Base-by-base conservation (phyloP, 2,329 filamentous ascomycete species). In the Fusarium tjaetaba region DNA sequence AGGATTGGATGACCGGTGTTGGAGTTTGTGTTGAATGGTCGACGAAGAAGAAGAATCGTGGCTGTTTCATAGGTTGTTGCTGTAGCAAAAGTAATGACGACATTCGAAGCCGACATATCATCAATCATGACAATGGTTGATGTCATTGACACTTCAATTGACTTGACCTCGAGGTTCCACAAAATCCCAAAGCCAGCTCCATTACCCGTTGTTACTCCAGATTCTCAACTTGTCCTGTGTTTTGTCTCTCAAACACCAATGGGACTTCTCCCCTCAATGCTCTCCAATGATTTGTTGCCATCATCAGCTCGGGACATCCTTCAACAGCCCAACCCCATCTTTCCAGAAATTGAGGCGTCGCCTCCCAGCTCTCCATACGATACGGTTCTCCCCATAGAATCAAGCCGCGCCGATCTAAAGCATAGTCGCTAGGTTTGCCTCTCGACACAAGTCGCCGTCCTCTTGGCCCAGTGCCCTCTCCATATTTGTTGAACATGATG, bases 91-190 rank as follows among this genome's bases (percentile, higher is more conserved):
- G 32, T 58, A 49, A 71, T 71, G 69, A 71, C 69, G 69, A 71
- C 69, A 71, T 71, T 65, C 1, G 11, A 38, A 60, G 26, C 36
- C 48, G 7, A 48, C 24, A 36, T 39, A 56, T 41, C 51, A 41
- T 71, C 55, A 51, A 32, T 67, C 43, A 65, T 51, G 24, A 5
- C 38, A 24, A 63, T 71, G 56, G 52, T 71, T 71, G 69, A 71
- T 71, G 69, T 71, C 69, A 71, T 71, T 59, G 69, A 68, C 13
- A 38, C 36, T 18, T 36, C 52, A 28, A 55, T 66, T 45, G 41
- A 26, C 24, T 53, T 28, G 32, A 15, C 16, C n/a, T 52, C 65
- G 24, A 10, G 28, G 55, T 28, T 49, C 28, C 68, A 70, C 24
- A 45, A 68, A 63, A 43, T 36, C 57, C 59, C 30, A 42, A 46